Base-by-base conservation (phyloP, 441 rosid species). In the Dalechampia spathulata region DNA sequence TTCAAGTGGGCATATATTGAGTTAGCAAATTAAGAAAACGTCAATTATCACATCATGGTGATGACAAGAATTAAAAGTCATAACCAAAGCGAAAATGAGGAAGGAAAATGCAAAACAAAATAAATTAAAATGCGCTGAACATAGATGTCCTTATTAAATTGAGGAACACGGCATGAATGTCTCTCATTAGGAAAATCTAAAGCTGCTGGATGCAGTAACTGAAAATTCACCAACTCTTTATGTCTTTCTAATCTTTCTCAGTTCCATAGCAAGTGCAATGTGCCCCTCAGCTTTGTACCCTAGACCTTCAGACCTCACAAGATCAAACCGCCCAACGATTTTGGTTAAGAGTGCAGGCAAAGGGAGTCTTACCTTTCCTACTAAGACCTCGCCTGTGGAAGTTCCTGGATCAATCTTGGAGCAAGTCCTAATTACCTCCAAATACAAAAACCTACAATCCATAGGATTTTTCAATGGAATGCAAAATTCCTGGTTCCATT, bases 301-400 rank as follows among this genome's bases (percentile, higher is more conserved):
- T 9, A 12, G 10, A 6, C 61, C 66, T 4, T 25, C 60, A 0
- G 39, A 23, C 47, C 55, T 51, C 12, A 34, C 56, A 0, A 72
- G 63, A 23, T 60, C 66, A 27, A 50, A 60, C 12, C 36, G 16
- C 2, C 52, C 52, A 0, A 2, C 1, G 25, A 38, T 22, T 26
- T 7, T 16, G 5, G 6, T 4, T 0, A 12, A 9, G 2, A 8
- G 1, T 25, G 44, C 13, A 0, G 72, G 69, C 26, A 62, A 32
- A 7, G 69, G 60, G 7, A 66, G 49, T 39, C 9, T n/a, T 1
- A 19, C 53, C 34, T 68, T 55, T 0, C 75, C 75, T 32, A 67
- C 75, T 15, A 61, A 27, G 9, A 6, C 57, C 19, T 8, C 16
- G 0, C 66, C 66, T 0, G 1, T 55, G 4, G 72, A 63, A 7